These are phyloP conservation scores for Coccomyxa sp. DNA, from an alignment of 139 green algal genomes.

Conservation along the genomic window DNA sequence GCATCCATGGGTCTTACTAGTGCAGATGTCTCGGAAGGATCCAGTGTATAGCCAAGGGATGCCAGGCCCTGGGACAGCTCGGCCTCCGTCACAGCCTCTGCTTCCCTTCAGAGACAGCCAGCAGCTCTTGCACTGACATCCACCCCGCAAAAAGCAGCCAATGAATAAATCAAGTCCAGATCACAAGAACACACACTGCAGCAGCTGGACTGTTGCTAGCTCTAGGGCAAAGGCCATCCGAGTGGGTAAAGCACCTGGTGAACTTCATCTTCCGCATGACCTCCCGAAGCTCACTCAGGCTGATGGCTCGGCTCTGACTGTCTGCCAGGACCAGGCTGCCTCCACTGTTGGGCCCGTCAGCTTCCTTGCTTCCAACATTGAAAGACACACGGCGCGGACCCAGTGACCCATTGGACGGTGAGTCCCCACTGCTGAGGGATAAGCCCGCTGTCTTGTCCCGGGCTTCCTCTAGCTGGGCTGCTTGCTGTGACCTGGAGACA, in stretches of 20 bases:
- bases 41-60: conserved; percentile 52
- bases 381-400: background rate
- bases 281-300: conserved; percentile 8
- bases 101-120: conserved; percentile 23
- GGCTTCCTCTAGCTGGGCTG: background rate
- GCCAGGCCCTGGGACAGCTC: conserved; percentile 48
- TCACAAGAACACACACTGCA: background rate
- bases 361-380: background rate
- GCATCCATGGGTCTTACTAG: conserved; percentile 55
- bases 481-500: background rate
- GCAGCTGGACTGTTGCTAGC: background rate
- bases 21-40: conserved; percentile 28
- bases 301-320: background rate
- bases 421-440: too few species aligned
- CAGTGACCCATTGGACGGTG: too few species aligned
- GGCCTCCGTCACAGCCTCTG: conserved; percentile 28
- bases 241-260: background rate
- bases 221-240: background rate
- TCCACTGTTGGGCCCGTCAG: background rate
- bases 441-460: background rate
- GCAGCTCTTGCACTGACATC: too few species aligned
- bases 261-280: conserved; percentile 21
- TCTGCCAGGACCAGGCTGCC: background rate
- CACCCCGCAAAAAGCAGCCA: background rate
- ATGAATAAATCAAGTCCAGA: background rate